Base-by-base conservation (phyloP, 805 yeast genomes). In the Dipodascus geniculatus region DNA sequence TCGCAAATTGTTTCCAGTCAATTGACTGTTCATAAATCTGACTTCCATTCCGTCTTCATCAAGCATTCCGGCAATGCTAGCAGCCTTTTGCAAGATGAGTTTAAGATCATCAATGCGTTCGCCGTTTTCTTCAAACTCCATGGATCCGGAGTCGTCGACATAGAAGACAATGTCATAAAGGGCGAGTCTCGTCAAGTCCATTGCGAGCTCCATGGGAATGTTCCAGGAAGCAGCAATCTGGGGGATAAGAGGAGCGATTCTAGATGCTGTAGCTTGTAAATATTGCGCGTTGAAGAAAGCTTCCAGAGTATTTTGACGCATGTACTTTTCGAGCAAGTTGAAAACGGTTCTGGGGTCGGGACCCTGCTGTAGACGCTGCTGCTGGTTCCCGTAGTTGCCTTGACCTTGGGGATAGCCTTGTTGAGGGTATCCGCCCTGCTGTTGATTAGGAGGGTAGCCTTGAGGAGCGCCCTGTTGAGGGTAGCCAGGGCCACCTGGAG, bases 71-170 rank as follows among this genome's bases (percentile, higher is more conserved):
- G 63, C 64, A 14, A 65, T 68, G 51, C 55, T 60, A 8, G 66
- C 64, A n/a, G 58, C 58, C 14, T 65, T 52, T 31, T 57, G 52
- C 42, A 65, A 53, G 23, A 64, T 64, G 48, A 63, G 54, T 57
- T 65, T 62, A 47, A 65, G 56, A 51, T 65, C 68, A 44, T 62
- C 66, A 48, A 65, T 61, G 35, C 68, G 61, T 53, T 63, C 64
- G 3, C 68, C 68, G 55, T 60, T 60, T 55, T 64, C 67, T 54
- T 63, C 67, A 51, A 63, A 61, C 6, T 63, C 61, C 68, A 65
- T 65, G 28, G 68, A 65, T 17, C 68, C 68, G 14, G 68, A 65
- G 50, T 65, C 68, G 51, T 65, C 68, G 33, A 63, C 58, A 49
- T 54, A 65, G 11, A 65, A 49, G 14, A 65, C 64, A 48, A 65